Base-by-base conservation (phyloP, 176 grass and related monocot species). In the Secale cereale region DNA sequence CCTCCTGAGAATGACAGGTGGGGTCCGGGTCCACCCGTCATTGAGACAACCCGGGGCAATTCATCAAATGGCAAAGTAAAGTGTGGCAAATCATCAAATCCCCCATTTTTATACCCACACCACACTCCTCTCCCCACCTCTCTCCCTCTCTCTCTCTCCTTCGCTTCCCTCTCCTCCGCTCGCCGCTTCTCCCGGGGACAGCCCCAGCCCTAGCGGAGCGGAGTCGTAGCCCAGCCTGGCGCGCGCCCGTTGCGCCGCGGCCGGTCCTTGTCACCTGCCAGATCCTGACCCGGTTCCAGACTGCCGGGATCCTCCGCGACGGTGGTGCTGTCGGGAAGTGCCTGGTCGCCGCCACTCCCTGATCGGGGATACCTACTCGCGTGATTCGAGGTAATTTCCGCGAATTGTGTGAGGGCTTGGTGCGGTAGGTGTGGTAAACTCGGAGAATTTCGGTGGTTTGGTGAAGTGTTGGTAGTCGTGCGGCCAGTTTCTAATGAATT, bases 51-150 rank as follows among this genome's bases (percentile, higher is more conserved):
- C n/a, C n/a, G n/a, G n/a, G n/a, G n/a, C n/a, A n/a, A n/a, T n/a
- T n/a, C n/a, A n/a, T n/a, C n/a, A n/a, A n/a, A n/a, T n/a, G n/a
- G n/a, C n/a, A n/a, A n/a, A n/a, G n/a, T n/a, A n/a, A n/a, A n/a
- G n/a, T n/a, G n/a, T n/a, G n/a, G n/a, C n/a, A n/a, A n/a, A n/a
- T n/a, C n/a, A n/a, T n/a, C n/a, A n/a, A n/a, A n/a, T n/a, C n/a
- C n/a, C n/a, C n/a, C n/a, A n/a, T n/a, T n/a, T n/a, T n/a, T 65
- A 82, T 90, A 90, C 78, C 71, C 88, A 52, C 54, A 30, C 52
- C 39, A 37, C 46, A 27, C 74, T 6, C 28, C n/a, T 4, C 43
- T 3, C 10, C 41, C 48, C n/a, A 56, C 7, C 74, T 10, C 15
- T 2, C 22, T 10, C 4, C 5, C 69, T 17, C 16, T 25, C 28